phyloP scores from a whole-genome alignment of 2,329 filamentous ascomycete genomes.

The Colletotrichum chlorophyti region DNA sequence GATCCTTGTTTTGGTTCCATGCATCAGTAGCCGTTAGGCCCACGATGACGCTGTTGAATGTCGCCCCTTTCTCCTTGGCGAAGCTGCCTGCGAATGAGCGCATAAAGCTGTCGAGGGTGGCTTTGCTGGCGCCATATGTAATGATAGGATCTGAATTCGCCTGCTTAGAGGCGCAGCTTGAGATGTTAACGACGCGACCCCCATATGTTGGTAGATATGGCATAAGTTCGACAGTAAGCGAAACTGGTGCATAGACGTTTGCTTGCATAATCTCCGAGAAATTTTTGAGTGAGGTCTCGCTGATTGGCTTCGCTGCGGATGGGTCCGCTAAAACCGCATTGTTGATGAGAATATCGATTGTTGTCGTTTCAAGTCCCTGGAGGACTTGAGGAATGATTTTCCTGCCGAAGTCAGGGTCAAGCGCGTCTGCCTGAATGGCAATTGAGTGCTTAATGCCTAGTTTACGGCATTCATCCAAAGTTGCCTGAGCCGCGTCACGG shows the following conservation, averaged over 20 bases:
- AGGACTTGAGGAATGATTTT: slow-evolving; percentile 2
- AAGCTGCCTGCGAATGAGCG: slow-evolving; percentile 39
- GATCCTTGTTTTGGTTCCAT: background rate
- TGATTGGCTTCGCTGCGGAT: background rate
- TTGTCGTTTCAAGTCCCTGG: background rate
- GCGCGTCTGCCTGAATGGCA: background rate
- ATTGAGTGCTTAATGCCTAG: background rate
- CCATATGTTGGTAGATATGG: slow-evolving; percentile 35
- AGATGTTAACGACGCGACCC: slow-evolving; percentile 42
- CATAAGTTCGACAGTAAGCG: slow-evolving; percentile 37
- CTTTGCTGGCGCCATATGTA: slow-evolving; percentile 41
- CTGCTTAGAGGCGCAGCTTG: slow-evolving; percentile 32
- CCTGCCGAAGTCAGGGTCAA: background rate
- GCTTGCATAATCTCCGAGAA: slow-evolving; percentile 9
- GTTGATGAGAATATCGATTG: slow-evolving; percentile 18
- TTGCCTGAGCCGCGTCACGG: background rate
- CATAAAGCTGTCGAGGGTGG: slow-evolving; percentile 37
- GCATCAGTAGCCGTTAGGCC: slow-evolving; percentile 34
- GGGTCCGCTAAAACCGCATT: background rate
- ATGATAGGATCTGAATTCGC: slow-evolving; percentile 7
- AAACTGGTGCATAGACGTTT: slow-evolving; percentile 30
- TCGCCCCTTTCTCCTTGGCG: slow-evolving; percentile 34
- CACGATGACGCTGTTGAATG: slow-evolving; percentile 39
- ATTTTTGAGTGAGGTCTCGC: background rate
- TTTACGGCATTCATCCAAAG: background rate